Percentiles rank a stretch among this genome's conserved stretches.
These are phyloP conservation scores for Rhodotorula paludigena DNA, from an alignment of 768 basidiomycete species.

Conservation along the genomic window DNA sequence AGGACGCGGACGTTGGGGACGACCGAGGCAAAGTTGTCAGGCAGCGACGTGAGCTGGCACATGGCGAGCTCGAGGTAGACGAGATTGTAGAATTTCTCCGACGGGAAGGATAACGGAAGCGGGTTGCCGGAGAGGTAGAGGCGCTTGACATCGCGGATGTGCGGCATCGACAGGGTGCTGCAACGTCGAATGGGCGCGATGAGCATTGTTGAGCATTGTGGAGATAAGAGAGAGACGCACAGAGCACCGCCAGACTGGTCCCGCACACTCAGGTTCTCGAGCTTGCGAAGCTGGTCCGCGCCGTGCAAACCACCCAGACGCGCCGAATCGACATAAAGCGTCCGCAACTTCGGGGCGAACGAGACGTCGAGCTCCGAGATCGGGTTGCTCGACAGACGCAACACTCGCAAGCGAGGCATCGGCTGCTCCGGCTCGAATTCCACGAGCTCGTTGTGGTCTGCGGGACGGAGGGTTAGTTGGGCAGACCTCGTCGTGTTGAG, in stretches of 20 bases:
- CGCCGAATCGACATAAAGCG: slow-evolving; percentile 89
- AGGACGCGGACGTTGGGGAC: slow-evolving; percentile 81
- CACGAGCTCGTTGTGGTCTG: slow-evolving; percentile 69
- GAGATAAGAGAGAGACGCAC: slow-evolving; percentile 54
- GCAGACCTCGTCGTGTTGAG: background rate
- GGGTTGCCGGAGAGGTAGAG: slow-evolving; percentile 71
- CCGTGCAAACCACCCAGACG: slow-evolving; percentile 43
- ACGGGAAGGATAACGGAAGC: slow-evolving; percentile 47
- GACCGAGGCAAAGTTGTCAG: slow-evolving; percentile 60
- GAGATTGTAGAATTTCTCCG: slow-evolving; percentile 77
- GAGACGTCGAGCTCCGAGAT: slow-evolving; percentile 61
- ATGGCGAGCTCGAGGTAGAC: slow-evolving; percentile 86
- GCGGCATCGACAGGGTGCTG: slow-evolving; percentile 47
- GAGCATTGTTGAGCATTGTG: background rate
- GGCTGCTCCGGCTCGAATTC: slow-evolving; percentile 50
- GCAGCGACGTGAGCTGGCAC: slow-evolving; percentile 72
- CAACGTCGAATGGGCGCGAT: background rate
- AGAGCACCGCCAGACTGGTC: slow-evolving; percentile 71
- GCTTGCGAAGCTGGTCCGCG: slow-evolving; percentile 58
- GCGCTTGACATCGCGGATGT: slow-evolving; percentile 85
- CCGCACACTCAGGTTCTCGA: slow-evolving; percentile 87
- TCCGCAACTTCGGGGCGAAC: slow-evolving; percentile 67
- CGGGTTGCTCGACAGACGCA: slow-evolving; percentile 78
- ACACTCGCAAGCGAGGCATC: slow-evolving; percentile 70
- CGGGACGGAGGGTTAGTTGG: background rate